Percentiles rank a stretch among this genome's conserved stretches.
phyloP scores from a whole-genome alignment of 139 green algal genomes.

The Coelastrella sp. region DNA sequence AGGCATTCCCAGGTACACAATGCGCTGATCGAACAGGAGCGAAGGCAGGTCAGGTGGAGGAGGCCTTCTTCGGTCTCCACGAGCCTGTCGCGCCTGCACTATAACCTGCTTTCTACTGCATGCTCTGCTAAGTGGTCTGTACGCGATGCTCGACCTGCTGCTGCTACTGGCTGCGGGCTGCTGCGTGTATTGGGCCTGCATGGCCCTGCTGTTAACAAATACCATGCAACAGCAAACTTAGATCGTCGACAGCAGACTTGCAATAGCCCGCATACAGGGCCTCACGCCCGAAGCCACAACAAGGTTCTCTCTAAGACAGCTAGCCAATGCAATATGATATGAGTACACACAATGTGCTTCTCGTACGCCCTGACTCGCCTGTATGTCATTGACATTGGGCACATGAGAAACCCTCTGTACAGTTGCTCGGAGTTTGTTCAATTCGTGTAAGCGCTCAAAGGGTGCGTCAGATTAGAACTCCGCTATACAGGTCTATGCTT shows the following conservation, averaged over 20 bases:
- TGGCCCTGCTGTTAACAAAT: constrained; percentile 19
- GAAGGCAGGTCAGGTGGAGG: constrained; percentile 97
- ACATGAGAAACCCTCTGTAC: no score
- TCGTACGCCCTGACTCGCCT: no score
- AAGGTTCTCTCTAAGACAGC: not conserved
- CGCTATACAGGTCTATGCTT: no score
- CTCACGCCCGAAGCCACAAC: not conserved
- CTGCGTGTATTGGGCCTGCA: constrained; percentile 35
- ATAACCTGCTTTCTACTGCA: constrained; percentile 30
- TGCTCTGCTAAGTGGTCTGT: constrained; percentile 23
- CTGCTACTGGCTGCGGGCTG: constrained; percentile 9
- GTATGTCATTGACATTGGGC: no score
- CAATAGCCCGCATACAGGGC: not conserved
- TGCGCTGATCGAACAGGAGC: constrained; percentile 95
- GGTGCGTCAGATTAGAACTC: no score
- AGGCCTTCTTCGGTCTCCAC: constrained; percentile 60
- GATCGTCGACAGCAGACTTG: no score
- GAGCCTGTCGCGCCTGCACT: constrained; percentile 47
- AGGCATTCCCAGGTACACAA: constrained; percentile 99
- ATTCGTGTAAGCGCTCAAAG: no score
- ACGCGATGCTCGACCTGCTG: constrained; percentile 29
- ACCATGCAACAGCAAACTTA: not conserved
- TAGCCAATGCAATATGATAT: no score
- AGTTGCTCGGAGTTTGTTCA: no score
- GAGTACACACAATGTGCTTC: not conserved